phyloP scores from a whole-genome alignment of 2,329 filamentous ascomycete genomes.

The Penicillium digitatum region DNA sequence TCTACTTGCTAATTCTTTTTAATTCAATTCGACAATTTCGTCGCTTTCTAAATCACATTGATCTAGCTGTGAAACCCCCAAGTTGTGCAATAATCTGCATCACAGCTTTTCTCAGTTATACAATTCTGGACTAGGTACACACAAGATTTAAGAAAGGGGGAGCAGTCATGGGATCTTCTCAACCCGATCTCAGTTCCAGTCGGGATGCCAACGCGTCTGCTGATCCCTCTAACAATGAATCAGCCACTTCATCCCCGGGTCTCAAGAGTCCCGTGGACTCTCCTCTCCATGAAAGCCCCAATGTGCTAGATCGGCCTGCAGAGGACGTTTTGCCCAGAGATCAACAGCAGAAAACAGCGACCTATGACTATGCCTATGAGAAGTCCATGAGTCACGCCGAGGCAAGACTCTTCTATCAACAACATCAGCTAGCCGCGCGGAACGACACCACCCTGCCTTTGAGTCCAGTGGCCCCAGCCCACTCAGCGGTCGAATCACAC shows the following conservation, averaged over 20 bases:
- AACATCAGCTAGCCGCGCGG: slow-evolving; percentile 65
- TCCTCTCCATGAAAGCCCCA: slow-evolving; percentile 7
- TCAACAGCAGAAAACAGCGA: slow-evolving; percentile 66
- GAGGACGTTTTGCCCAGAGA: slow-evolving; percentile 38
- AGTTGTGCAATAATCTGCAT: background rate
- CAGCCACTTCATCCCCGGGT: slow-evolving; percentile 3
- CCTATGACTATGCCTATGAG: slow-evolving; percentile 89
- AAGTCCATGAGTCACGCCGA: slow-evolving; percentile 92
- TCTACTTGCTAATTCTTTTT: background rate
- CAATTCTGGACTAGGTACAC: background rate
- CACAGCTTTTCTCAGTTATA: background rate
- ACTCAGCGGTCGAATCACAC: slow-evolving; percentile 8
- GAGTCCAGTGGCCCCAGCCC: slow-evolving; percentile 28
- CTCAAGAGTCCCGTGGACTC: slow-evolving; percentile 10
- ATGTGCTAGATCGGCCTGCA: slow-evolving; percentile 7
- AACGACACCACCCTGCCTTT: slow-evolving; percentile 36
- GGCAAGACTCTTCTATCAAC: slow-evolving; percentile 92
- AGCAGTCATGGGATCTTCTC: slow-evolving; percentile 21
- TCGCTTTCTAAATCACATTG: background rate
- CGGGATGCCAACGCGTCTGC: slow-evolving; percentile 19
- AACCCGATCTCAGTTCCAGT: slow-evolving; percentile 18
- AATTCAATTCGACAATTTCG: background rate
- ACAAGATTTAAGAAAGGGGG: background rate
- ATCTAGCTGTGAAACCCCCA: background rate
- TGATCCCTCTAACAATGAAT: slow-evolving; percentile 10